phyloP scores from a whole-genome alignment of 2,329 filamentous ascomycete genomes.

The Phyllosticta capitalensis region DNA sequence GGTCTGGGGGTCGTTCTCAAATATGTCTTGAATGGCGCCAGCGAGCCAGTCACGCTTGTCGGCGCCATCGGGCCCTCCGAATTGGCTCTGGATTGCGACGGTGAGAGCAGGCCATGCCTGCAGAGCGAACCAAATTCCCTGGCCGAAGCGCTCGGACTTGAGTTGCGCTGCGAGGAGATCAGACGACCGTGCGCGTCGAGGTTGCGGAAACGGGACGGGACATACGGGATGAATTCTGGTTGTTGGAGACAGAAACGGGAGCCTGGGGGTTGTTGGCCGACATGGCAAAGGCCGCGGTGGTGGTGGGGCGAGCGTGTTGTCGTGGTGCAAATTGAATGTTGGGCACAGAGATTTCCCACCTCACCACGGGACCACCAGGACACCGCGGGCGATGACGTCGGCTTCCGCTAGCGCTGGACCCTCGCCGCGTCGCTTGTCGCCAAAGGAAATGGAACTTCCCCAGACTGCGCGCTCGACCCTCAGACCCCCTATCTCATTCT shows the following conservation, averaged over 20 bases:
- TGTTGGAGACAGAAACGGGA: not conserved
- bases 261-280: not conserved
- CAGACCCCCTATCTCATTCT: not conserved
- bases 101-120: conserved; percentile 83
- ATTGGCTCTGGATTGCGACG: conserved; percentile 75
- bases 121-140: conserved; percentile 74
- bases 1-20: conserved; percentile 49
- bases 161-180: conserved; percentile 7
- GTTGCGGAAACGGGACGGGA: conserved; percentile 2
- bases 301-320: not conserved
- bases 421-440: not conserved
- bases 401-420: not conserved
- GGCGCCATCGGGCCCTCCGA: conserved; percentile 71
- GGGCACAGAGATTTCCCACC: conserved; percentile 1
- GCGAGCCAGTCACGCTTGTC: conserved; percentile 98
- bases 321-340: not conserved
- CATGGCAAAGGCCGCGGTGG: not conserved
- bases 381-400: not conserved
- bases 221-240: conserved; percentile 7
- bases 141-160: conserved; percentile 51
- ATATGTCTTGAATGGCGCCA: conserved; percentile 73
- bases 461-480: not conserved
- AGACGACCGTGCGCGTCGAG: conserved; percentile 1
- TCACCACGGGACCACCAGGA: not conserved
- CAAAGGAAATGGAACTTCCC: not conserved